Base-by-base conservation (phyloP, 2,329 filamentous ascomycete species). In the Blastomyces silverae region DNA sequence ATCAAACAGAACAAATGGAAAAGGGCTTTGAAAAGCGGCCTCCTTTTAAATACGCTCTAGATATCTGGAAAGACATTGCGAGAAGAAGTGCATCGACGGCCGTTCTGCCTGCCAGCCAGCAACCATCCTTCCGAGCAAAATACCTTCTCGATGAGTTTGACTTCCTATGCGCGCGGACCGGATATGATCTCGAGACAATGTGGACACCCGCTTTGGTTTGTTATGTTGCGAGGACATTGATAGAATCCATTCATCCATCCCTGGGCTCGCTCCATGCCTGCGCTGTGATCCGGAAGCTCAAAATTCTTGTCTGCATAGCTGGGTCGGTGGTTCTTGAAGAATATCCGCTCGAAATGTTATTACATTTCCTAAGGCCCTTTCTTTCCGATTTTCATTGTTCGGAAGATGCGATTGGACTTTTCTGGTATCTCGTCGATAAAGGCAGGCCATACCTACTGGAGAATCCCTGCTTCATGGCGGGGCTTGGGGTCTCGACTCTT, bases 311-410 rank as follows among this genome's bases (percentile, higher is more conserved):
- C 34, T 89, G 87, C 66, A 79, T 97, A 57, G 89, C 91, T 34
- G 92, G 91, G 0, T 75, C 85, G 0, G 82, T 87, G 61, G 90
- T 89, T n/a, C 81, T 89, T 31, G 80, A 85, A 52, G 89, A 89
- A 0, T 97, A 97, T 72, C 90, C 91, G 13, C 76, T 97, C 17
- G 91, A 99, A 75, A 94, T 97, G 90, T 82, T 96, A 0, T 81
- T 99, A 1, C 90, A 92, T 71, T 88, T 89, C 1, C 81, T 96
- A 25, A 84, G 89, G 11, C 86, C 87, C 0, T 95, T 92, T 69
- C 80, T 97, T 6, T 88, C 88, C 0, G 89, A 97, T 69, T 83
- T 88, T 0, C 89, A 95, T 72, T 97, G 93, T 75, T 90, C 92
- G 11, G 91, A 96, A 72, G 94, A 99, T 78, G 88, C 90, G 1